Base-by-base conservation (phyloP, 805 yeast genomes). In the Pichia ethanolica region DNA sequence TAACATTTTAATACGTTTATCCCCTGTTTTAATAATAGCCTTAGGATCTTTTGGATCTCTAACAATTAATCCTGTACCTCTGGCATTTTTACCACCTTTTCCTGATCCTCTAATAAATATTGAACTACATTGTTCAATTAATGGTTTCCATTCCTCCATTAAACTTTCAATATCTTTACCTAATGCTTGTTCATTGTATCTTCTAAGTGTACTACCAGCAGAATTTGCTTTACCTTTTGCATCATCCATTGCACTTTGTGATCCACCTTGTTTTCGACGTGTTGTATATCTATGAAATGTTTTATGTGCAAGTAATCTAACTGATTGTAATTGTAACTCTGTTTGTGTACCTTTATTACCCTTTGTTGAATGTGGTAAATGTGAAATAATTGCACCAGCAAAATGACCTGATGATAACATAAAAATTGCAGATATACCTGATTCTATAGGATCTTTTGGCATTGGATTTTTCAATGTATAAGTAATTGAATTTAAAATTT, bases 341-440 rank as follows among this genome's bases (percentile, higher is more conserved):
- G 71, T 77, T 35, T 72, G 69, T 39, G 72, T 68, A 25, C 72
- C 75, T 7, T 72, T 70, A 53, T 80, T 80, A 3, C 89, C 88
- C 55, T 75, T 77, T 2, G 76, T 73, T 38, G 71, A 71, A 45
- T 71, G 70, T 27, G 78, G 83, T 44, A 72, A 72, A 60, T 90
- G 97, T 1, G 89, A 80, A 8, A 93, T 74, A 40, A 93, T 85
- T 0, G 97, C 97, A 20, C 93, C 99, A 0, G 98, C 96, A 71
- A 93, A 93, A 68, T 93, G 97, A 39, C 99, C 99, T 41, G 98
- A 97, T 13, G 97, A 97, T 47, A 93, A 78, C 96, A 93, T 88
- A 56, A 93, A 78, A 11, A 93, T 65, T 0, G 95, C 95, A 5
- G 96, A 86, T 42, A 74, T 73, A 4, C 69, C 68, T 0, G 59